Conservation (phyloP, 306 rosid species). For the Rosa multiflora region DNA sequence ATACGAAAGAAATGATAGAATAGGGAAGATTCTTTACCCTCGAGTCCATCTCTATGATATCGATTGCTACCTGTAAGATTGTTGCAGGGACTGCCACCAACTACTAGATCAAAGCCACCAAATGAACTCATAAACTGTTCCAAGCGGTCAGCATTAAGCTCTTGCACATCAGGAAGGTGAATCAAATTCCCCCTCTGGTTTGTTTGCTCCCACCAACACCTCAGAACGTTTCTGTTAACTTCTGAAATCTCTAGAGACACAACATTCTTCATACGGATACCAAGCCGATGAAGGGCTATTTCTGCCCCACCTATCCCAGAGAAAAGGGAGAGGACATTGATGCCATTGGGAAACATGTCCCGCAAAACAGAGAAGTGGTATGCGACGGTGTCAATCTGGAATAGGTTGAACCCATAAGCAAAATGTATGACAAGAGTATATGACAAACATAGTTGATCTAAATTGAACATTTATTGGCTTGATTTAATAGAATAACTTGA, state of each 20-base stretch:
- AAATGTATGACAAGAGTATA: background rate
- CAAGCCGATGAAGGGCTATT: slow-evolving; percentile 86
- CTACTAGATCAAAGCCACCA: slow-evolving; percentile 84
- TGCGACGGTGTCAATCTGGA: slow-evolving; percentile 95
- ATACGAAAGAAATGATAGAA: slow-evolving; percentile 73
- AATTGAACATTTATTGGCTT: background rate
- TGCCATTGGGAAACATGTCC: slow-evolving; percentile 72
- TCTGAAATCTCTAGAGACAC: slow-evolving; percentile 82
- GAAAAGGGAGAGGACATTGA: slow-evolving; percentile 91
- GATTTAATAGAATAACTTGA: background rate
- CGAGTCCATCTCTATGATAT: slow-evolving; percentile 80
- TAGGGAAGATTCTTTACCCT: slow-evolving; percentile 77
- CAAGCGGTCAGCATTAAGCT: slow-evolving; percentile 50
- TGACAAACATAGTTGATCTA: background rate
- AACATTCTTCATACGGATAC: slow-evolving; percentile 71
- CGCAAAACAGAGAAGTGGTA: slow-evolving; percentile 81
- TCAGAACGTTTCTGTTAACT: slow-evolving; percentile 67
- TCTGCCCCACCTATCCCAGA: slow-evolving; percentile 98
- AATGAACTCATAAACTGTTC: slow-evolving; percentile 50
- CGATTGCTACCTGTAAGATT: slow-evolving; percentile 91
- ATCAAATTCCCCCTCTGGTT: slow-evolving; percentile 73
- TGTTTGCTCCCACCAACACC: slow-evolving; percentile 99
- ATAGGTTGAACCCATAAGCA: slow-evolving; percentile 22
- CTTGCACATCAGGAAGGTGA: slow-evolving; percentile 63
- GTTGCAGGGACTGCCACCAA: slow-evolving; percentile 97